phyloP scores from a whole-genome alignment of 1,284 basidiomycete genomes.

The Prillingera fragicola region DNA sequence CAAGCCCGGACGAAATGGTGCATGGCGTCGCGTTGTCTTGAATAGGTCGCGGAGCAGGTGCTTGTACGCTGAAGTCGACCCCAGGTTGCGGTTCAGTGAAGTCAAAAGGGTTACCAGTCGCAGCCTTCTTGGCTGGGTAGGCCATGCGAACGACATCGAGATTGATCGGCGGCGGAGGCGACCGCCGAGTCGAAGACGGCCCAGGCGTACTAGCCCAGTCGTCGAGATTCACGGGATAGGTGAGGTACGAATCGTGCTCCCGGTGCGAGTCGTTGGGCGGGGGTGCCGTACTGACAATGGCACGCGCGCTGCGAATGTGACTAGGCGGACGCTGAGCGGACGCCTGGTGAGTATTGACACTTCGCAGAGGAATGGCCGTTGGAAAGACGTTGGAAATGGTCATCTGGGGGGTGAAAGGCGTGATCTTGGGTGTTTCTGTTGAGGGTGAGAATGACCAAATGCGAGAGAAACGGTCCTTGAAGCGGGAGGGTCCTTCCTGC shows the following conservation, averaged over 20 bases:
- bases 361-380: not conserved
- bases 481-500: slow-evolving; percentile 16
- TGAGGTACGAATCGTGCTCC: not conserved
- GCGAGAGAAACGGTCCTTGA: slow-evolving; percentile 38
- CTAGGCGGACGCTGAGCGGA: not conserved
- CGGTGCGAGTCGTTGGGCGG: not conserved
- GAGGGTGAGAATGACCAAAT: slow-evolving; percentile 22
- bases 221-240: not conserved
- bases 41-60: too few relatives aligned
- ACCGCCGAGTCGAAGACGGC: not conserved
- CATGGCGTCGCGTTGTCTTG: too few relatives aligned
- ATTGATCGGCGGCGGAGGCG: slow-evolving; percentile 32
- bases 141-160: slow-evolving; percentile 16
- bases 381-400: not conserved
- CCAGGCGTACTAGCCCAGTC: not conserved
- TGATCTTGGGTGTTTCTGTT: not conserved
- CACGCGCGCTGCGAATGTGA: not conserved
- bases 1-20: too few relatives aligned
- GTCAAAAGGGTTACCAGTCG: too few relatives aligned
- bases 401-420: too few relatives aligned
- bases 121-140: slow-evolving; percentile 3
- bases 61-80: too few relatives aligned
- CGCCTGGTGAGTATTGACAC: not conserved
- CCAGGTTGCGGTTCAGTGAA: too few relatives aligned
- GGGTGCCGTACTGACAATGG: not conserved